A percentile compares a stretch with the other conserved stretches of the same genome.
These are phyloP conservation scores for Colletotrichum horii DNA, from an alignment of 2,329 filamentous ascomycete species.

Conservation along the genomic window DNA sequence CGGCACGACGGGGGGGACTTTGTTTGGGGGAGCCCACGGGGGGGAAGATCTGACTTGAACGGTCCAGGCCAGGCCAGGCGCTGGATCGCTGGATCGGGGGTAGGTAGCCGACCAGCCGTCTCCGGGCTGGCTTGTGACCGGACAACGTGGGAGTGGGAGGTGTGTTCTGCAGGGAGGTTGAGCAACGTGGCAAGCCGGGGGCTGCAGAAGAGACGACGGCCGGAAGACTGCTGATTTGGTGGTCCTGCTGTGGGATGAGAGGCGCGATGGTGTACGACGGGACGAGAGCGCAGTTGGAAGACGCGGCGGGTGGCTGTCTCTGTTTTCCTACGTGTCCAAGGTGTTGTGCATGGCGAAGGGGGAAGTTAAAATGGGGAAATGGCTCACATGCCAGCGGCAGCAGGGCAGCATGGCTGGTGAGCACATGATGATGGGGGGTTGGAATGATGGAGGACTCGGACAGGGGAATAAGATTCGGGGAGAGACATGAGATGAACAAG, in stretches of 20 bases:
- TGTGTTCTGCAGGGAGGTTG: not conserved
- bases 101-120: not conserved
- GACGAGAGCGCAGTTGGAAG: not conserved
- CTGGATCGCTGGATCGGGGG: not conserved
- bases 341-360: not conserved
- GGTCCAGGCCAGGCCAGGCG: not conserved
- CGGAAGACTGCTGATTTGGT: not conserved
- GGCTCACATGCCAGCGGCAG: not conserved
- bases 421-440: not conserved
- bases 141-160: not conserved
- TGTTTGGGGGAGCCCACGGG: not conserved
- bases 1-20: not conserved
- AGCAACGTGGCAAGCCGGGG: slow-evolving; percentile 7
- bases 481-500: slow-evolving; percentile 13
- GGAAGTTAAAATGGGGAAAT: not conserved
- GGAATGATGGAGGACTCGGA: not conserved
- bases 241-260: not conserved
- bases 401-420: not conserved
- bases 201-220: not conserved
- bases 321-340: not conserved
- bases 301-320: not conserved
- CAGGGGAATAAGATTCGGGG: not conserved
- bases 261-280: not conserved
- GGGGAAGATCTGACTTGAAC: not conserved
- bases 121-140: not conserved